These are phyloP conservation scores for Pseudonectria foliicola DNA, from an alignment of 2,329 filamentous ascomycete species.

Conservation along the genomic window DNA sequence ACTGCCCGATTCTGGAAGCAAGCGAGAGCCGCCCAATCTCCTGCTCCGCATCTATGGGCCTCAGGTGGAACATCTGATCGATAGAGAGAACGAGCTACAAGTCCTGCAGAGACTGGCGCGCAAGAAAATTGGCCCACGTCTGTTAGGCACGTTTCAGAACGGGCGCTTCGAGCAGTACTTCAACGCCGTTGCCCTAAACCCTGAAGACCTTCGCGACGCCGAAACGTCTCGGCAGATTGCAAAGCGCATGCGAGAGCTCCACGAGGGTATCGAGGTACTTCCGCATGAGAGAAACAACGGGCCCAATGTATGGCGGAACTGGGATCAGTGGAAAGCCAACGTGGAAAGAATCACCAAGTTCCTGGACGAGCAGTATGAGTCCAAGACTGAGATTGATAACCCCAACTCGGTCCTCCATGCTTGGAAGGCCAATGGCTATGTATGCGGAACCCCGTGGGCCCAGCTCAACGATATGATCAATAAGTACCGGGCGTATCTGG, in stretches of 20 bases:
- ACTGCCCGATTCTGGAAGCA: conserved; percentile 35
- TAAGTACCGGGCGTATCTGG: conserved; percentile 70
- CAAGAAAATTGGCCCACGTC: conserved; percentile 86
- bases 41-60: conserved; percentile 89
- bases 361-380: conserved; percentile 52
- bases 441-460: conserved; percentile 80
- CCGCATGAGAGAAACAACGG: conserved; percentile 70
- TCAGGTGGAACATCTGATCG: conserved; percentile 91
- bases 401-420: conserved; percentile 29
- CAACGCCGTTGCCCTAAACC: conserved; percentile 72
- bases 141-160: conserved; percentile 88
- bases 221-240: conserved; percentile 89
- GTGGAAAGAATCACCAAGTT: conserved; percentile 52
- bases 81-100: conserved; percentile 80
- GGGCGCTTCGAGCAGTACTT: conserved; percentile 95
- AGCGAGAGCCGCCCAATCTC: conserved; percentile 56
- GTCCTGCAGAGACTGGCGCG: conserved; percentile 80
- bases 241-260: conserved; percentile 93
- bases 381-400: conserved; percentile 21
- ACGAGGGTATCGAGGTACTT: conserved; percentile 85
- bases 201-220: conserved; percentile 67
- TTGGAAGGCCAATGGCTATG: conserved; percentile 65
- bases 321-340: conserved; percentile 81
- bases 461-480: conserved; percentile 68
- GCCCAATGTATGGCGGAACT: conserved; percentile 82